These are phyloP conservation scores for Barbarea vulgaris DNA, from an alignment of 345 rosid genomes.

Conservation along the genomic window DNA sequence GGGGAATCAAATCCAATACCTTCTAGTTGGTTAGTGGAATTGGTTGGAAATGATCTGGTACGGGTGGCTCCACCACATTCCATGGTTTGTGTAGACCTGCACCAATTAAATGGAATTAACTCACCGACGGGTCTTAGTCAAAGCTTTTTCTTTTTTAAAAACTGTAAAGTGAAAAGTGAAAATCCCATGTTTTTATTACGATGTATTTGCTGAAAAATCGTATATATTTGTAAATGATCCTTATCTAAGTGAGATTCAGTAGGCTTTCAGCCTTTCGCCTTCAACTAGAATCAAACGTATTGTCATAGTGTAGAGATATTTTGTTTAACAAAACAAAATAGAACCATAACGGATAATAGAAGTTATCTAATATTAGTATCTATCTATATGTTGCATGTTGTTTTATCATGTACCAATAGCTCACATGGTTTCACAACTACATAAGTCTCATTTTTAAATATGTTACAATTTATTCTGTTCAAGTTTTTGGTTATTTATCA, in stretches of 20 bases:
- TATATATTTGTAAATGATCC: too few relatives aligned
- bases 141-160: neutral
- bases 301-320: too few relatives aligned
- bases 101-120: conserved; percentile 20
- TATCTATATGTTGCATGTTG: neutral
- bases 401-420: neutral
- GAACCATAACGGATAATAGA: neutral
- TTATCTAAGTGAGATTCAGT: neutral
- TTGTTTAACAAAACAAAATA: neutral
- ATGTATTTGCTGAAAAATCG: neutral
- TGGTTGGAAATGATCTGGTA: conserved; percentile 33
- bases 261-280: neutral
- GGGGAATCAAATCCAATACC: conserved; percentile 35
- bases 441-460: neutral
- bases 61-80: conserved; percentile 21
- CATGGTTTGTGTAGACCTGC: conserved; percentile 16
- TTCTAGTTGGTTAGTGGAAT: conserved; percentile 17
- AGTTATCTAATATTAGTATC: neutral
- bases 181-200: neutral
- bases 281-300: too few relatives aligned
- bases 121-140: conserved; percentile 18
- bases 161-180: neutral
- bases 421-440: neutral
- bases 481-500: neutral
- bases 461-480: neutral